Conservation (phyloP, 768 basidiomycete species). For the Melanogaster broomeanus region DNA sequence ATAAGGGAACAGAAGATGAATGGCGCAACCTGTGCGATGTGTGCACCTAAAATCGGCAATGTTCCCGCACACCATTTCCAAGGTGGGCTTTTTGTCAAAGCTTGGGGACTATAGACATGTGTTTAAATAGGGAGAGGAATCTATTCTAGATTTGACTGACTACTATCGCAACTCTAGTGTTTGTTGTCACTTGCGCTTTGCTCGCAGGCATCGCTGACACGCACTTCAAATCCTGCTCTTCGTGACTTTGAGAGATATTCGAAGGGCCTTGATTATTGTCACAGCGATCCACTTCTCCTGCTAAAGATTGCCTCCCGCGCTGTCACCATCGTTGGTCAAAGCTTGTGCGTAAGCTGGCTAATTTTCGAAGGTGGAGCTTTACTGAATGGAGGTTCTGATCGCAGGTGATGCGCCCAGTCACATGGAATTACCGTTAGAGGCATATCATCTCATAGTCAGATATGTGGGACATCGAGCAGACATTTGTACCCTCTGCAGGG, state of each 20-base stretch:
- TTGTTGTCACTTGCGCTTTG: not conserved
- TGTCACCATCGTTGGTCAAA: not conserved
- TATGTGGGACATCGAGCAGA: slow-evolving; percentile 53
- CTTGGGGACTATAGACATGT: no score
- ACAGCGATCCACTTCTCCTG: not conserved
- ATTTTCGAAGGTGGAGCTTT: not conserved
- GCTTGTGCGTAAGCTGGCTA: slow-evolving; percentile 8
- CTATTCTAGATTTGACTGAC: not conserved
- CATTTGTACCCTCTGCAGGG: slow-evolving; percentile 57
- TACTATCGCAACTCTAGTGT: not conserved
- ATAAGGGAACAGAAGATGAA: not conserved
- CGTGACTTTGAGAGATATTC: not conserved
- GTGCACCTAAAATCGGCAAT: no score
- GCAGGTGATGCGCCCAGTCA: slow-evolving; percentile 40
- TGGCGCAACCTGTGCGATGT: no score
- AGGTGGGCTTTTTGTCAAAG: slow-evolving; percentile 4
- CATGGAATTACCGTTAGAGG: slow-evolving; percentile 64
- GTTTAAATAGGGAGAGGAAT: slow-evolving; percentile 14
- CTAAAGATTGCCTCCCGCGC: not conserved
- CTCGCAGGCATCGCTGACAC: not conserved
- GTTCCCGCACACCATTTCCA: slow-evolving; percentile 11
- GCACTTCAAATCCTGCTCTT: not conserved
- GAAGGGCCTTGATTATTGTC: not conserved
- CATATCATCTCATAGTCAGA: slow-evolving; percentile 57
- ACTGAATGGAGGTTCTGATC: not conserved